Conservation (phyloP, 2,329 filamentous ascomycete genomes). For the Fusarium udum region DNA sequence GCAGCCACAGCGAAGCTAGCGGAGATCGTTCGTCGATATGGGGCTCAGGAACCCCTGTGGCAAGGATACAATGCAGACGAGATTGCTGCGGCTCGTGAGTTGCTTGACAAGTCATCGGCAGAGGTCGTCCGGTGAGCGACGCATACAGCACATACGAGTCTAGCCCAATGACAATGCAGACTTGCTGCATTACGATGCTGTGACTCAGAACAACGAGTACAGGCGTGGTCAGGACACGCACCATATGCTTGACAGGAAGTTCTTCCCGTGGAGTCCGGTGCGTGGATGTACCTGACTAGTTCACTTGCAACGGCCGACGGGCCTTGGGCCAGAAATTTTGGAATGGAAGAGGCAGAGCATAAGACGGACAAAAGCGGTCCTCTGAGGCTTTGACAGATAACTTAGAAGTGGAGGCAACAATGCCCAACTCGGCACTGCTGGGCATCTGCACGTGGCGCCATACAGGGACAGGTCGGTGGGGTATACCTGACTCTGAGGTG, state of each 20-base stretch:
- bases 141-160: slow-evolving; percentile 4
- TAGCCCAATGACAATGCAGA: slow-evolving; percentile 17
- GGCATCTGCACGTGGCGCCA: slow-evolving; percentile 43
- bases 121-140: slow-evolving; percentile 54
- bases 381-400: slow-evolving; percentile 13
- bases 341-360: slow-evolving; percentile 18
- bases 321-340: neutral
- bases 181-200: slow-evolving; percentile 13
- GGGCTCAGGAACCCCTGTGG: slow-evolving; percentile 71
- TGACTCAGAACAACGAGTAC: slow-evolving; percentile 22
- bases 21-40: slow-evolving; percentile 76
- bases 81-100: slow-evolving; percentile 73
- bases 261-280: slow-evolving; percentile 18
- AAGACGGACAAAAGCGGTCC: slow-evolving; percentile 3
- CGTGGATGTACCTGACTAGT: slow-evolving; percentile 27
- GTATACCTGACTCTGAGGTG: slow-evolving; percentile 24
- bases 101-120: slow-evolving; percentile 66
- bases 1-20: slow-evolving; percentile 77
- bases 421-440: slow-evolving; percentile 37
- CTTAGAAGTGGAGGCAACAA: slow-evolving; percentile 18
- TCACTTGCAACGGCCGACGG: slow-evolving; percentile 1
- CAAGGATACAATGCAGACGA: slow-evolving; percentile 77
- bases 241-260: slow-evolving; percentile 2
- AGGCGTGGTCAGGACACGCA: slow-evolving; percentile 16
- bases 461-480: slow-evolving; percentile 40